A percentile compares a stretch with the other conserved stretches of the same genome.
phyloP scores from a whole-genome alignment of 805 yeast species.

The Saccharomycopsis javanensis region DNA sequence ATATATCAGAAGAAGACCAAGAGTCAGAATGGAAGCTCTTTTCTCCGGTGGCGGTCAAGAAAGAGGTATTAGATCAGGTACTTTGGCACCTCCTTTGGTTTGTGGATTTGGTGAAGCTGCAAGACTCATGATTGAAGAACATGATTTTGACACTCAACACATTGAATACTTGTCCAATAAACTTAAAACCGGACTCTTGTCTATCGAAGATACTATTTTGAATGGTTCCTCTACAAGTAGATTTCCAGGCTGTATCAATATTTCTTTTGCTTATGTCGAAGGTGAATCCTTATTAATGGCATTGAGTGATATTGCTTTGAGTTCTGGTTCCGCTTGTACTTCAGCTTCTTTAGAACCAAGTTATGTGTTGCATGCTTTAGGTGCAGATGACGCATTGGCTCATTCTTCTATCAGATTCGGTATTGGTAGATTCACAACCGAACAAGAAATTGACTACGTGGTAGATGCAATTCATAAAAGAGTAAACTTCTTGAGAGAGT shows the following conservation, averaged over 20 bases:
- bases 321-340: slow-evolving; percentile 97
- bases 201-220: slow-evolving; percentile 80
- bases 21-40: slow-evolving; percentile 92
- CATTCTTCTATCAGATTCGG: slow-evolving; percentile 98
- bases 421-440: slow-evolving; percentile 94
- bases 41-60: slow-evolving; percentile 99
- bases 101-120: slow-evolving; percentile 98
- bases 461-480: slow-evolving; percentile 79
- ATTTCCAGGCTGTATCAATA: slow-evolving; percentile 91
- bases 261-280: slow-evolving; percentile 94
- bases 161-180: slow-evolving; percentile 63
- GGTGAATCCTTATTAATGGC: slow-evolving; percentile 98
- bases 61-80: slow-evolving; percentile 94
- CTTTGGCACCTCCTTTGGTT: slow-evolving; percentile 92
- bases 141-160: slow-evolving; percentile 62
- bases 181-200: slow-evolving; percentile 59
- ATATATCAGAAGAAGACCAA: slow-evolving; percentile 92
- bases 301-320: slow-evolving; percentile 87
- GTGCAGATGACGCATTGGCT: slow-evolving; percentile 96
- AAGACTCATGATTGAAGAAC: slow-evolving; percentile 65
- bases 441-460: slow-evolving; percentile 91
- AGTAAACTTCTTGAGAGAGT: slow-evolving; percentile 82
- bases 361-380: slow-evolving; percentile 90
- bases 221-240: slow-evolving; percentile 73
- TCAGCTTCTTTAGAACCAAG: slow-evolving; percentile 98